Percentiles rank a stretch among this genome's conserved stretches.
Evolutionary conservation across 495 filamentous ascomycete species (phyloP).

Genomic region (Aspergillus incahuasiensis): DNA sequence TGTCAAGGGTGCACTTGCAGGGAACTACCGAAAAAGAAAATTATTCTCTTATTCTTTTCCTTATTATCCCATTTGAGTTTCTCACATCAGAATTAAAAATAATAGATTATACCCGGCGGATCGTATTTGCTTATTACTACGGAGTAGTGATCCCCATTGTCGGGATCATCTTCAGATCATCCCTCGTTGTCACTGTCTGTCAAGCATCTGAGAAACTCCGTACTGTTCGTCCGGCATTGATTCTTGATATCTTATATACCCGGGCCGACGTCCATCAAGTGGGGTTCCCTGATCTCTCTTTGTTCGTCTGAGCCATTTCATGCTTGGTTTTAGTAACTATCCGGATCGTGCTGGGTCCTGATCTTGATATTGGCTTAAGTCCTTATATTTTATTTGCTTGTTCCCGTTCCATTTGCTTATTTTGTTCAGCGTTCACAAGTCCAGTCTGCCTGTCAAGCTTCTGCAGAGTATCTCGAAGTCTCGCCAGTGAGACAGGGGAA

Average conservation of each 20-base stretch:
- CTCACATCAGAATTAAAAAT: slow-evolving; percentile 9
- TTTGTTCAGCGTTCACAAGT: slow-evolving; percentile 7
- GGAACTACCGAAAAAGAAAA: slow-evolving; percentile 14
- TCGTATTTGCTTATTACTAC: slow-evolving; percentile 19
- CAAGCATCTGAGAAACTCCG: not conserved
- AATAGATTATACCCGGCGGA: slow-evolving; percentile 4
- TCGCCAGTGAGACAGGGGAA: not conserved
- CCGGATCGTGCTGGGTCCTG: slow-evolving; percentile 12
- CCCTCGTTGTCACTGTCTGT: slow-evolving; percentile 12
- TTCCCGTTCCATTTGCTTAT: slow-evolving; percentile 14
- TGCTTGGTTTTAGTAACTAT: slow-evolving; percentile 19
- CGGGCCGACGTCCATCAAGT: slow-evolving; percentile 1
- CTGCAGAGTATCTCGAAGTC: slow-evolving; percentile 14
- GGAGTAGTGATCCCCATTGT: slow-evolving; percentile 15
- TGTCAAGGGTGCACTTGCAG: slow-evolving; percentile 5
- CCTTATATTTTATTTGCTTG: slow-evolving; percentile 20
- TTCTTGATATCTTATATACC: slow-evolving; percentile 13
- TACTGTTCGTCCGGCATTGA: slow-evolving; percentile 1
- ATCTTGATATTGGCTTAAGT: slow-evolving; percentile 9
- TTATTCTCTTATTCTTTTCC: slow-evolving; percentile 8
- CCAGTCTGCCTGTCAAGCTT: not conserved
- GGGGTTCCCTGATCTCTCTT: slow-evolving; percentile 7
- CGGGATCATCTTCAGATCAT: slow-evolving; percentile 12
- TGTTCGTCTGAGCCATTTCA: slow-evolving; percentile 5
- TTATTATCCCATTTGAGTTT: slow-evolving; percentile 4